Conservation (phyloP, 2,329 filamentous ascomycete species). For the Neocatenulostroma microsporum region DNA sequence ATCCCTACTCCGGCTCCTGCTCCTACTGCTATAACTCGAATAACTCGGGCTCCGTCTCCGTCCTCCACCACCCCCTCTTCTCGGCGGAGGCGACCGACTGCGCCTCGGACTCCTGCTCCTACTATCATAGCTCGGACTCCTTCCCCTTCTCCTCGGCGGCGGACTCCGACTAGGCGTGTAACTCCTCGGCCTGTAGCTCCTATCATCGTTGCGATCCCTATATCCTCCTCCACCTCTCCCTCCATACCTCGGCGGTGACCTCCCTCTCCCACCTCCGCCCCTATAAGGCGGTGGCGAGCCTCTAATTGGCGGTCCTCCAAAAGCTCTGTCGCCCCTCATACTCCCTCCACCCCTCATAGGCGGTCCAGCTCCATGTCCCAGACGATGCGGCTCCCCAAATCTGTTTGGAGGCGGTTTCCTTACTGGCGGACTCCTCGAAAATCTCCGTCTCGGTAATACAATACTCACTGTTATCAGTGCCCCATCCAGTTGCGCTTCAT, state of each 20-base stretch:
- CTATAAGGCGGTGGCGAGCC: conserved; percentile 17
- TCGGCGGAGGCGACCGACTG: conserved; percentile 21
- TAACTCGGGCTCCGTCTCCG: conserved; percentile 19
- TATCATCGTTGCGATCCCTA: conserved; percentile 25
- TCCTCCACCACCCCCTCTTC: conserved; percentile 11
- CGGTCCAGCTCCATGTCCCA: conserved; percentile 18
- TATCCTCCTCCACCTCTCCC: conserved; percentile 21
- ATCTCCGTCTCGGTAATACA: conserved; percentile 72
- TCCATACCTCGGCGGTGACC: conserved; percentile 22
- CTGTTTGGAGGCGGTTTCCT: conserved; percentile 53
- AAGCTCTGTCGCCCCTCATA: conserved; percentile 15
- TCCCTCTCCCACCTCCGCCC: conserved; percentile 7
- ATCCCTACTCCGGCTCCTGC: conserved; percentile 19
- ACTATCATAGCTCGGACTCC: conserved; percentile 29
- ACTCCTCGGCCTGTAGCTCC: conserved; percentile 21
- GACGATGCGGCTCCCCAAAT: conserved; percentile 35
- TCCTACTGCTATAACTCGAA: conserved; percentile 16
- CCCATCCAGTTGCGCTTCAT: conserved; percentile 83
- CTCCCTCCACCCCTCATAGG: conserved; percentile 26
- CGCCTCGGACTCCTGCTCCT: conserved; percentile 17
- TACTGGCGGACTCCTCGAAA: conserved; percentile 69
- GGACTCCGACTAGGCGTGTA: conserved; percentile 15
- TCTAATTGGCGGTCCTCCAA: conserved; percentile 20
- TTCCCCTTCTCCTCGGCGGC: conserved; percentile 25
- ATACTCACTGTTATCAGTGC: conserved; percentile 78